These are phyloP conservation scores for Primulina huaijiensis DNA, from an alignment of 257 asterid genomes.

Conservation along the genomic window DNA sequence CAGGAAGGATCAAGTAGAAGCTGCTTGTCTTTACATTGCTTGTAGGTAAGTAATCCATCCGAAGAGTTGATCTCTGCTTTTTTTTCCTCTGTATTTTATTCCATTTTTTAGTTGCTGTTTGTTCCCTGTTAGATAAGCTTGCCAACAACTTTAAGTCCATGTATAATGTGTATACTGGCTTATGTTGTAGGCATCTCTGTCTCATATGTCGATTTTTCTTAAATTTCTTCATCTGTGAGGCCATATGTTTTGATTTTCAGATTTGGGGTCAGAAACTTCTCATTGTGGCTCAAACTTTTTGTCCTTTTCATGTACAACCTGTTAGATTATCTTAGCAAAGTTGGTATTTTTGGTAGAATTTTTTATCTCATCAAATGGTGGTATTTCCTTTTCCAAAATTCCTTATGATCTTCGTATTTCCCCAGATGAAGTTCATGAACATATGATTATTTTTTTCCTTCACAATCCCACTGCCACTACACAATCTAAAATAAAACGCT, in stretches of 20 bases:
- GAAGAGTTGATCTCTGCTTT: conserved; percentile 2
- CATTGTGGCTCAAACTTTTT: not conserved
- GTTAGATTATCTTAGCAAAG: not conserved
- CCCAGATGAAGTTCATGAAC: not conserved
- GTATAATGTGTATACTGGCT: not conserved
- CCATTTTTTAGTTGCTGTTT: not conserved
- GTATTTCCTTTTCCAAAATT: not conserved
- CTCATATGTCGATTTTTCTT: not conserved
- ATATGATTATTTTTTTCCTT: not conserved
- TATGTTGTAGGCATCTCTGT: not conserved
- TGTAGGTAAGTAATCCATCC: conserved; percentile 53
- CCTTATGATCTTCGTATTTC: not conserved
- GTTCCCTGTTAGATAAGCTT: not conserved
- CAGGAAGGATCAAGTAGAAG: conserved; percentile 77
- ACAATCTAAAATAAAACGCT: not conserved
- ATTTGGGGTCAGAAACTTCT: not conserved
- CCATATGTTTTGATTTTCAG: too few relatives aligned
- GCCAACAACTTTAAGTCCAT: not conserved
- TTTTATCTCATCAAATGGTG: not conserved
- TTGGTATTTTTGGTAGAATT: not conserved
- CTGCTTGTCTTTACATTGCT: conserved; percentile 81
- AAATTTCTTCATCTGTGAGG: too few relatives aligned
- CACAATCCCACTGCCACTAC: not conserved
- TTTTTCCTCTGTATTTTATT: not conserved
- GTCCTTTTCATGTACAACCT: not conserved